Evolutionary conservation across 129 eudicot species (phyloP).

Genomic region (Centaurea solstitialis): DNA sequence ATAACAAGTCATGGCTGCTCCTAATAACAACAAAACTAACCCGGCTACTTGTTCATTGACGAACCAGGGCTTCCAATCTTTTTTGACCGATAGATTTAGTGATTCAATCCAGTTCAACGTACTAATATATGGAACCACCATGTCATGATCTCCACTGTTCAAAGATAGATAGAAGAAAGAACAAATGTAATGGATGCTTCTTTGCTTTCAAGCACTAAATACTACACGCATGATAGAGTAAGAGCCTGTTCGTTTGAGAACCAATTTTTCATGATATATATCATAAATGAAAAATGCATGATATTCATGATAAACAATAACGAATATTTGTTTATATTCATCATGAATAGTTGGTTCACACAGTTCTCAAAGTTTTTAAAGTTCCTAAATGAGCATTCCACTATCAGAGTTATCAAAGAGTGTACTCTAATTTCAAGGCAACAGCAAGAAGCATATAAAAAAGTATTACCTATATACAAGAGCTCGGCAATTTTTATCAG

Average conservation of each 20-base stretch:
- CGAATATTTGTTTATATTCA: too few relatives aligned
- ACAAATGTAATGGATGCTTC: not conserved
- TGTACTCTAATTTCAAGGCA: not conserved
- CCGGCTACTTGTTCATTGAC: slow-evolving; percentile 37
- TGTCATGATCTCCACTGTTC: slow-evolving; percentile 39
- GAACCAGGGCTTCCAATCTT: slow-evolving; percentile 27
- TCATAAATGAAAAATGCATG: too few relatives aligned
- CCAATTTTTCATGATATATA: too few relatives aligned
- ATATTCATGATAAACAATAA: not conserved
- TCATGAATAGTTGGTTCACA: not conserved
- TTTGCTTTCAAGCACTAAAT: not conserved
- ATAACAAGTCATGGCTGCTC: not conserved
- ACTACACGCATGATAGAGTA: not conserved
- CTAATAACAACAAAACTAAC: slow-evolving; percentile 7
- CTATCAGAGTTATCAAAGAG: not conserved
- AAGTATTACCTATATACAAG: not conserved
- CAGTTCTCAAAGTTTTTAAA: not conserved
- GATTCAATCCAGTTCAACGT: slow-evolving; percentile 28
- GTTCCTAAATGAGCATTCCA: not conserved
- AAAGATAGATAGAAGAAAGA: not conserved
- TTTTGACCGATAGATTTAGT: slow-evolving; percentile 10
- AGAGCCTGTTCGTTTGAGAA: not conserved
- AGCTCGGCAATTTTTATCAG: not conserved
- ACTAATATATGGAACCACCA: slow-evolving; percentile 26
- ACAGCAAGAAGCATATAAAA: not conserved